Conservation (phyloP, 805 yeast genomes). For the Scheffersomyces spartinae region DNA sequence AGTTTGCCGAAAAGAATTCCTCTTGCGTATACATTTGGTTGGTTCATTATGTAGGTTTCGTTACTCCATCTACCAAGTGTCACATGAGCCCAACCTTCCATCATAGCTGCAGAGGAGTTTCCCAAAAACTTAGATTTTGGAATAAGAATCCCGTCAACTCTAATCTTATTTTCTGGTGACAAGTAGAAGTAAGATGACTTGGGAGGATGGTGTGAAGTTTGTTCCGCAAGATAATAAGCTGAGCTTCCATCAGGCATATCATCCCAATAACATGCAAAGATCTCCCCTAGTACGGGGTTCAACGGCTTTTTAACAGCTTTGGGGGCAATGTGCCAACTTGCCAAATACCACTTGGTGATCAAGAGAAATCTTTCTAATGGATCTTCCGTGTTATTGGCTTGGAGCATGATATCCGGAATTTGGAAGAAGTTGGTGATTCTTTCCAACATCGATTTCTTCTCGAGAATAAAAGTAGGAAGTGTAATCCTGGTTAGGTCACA, state of each 20-base stretch:
- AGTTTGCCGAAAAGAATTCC: slow-evolving; percentile 87
- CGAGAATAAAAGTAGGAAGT: slow-evolving; percentile 88
- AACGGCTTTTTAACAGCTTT: slow-evolving; percentile 96
- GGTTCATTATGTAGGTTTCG: slow-evolving; percentile 77
- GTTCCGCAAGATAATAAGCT: slow-evolving; percentile 86
- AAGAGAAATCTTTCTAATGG: slow-evolving; percentile 58
- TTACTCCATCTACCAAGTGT: slow-evolving; percentile 52
- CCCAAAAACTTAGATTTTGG: slow-evolving; percentile 89
- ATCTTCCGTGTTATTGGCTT: slow-evolving; percentile 52
- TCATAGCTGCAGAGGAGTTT: slow-evolving; percentile 91
- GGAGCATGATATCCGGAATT: slow-evolving; percentile 63
- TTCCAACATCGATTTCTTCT: slow-evolving; percentile 92
- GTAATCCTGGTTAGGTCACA: slow-evolving; percentile 85
- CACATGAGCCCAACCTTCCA: slow-evolving; percentile 81
- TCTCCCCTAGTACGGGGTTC: slow-evolving; percentile 90
- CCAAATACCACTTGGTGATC: slow-evolving; percentile 80
- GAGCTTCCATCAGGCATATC: slow-evolving; percentile 50
- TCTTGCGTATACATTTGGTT: slow-evolving; percentile 91
- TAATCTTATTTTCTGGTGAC: slow-evolving; percentile 68
- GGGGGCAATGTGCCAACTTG: slow-evolving; percentile 98
- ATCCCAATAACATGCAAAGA: slow-evolving; percentile 89
- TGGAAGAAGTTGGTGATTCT: slow-evolving; percentile 82
- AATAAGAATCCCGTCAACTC: slow-evolving; percentile 80
- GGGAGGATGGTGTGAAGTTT: slow-evolving; percentile 98
- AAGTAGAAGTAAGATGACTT: slow-evolving; percentile 86